These are phyloP conservation scores for Scenedesmus sp. DNA, from an alignment of 163 green algal genomes.

Conservation along the genomic window DNA sequence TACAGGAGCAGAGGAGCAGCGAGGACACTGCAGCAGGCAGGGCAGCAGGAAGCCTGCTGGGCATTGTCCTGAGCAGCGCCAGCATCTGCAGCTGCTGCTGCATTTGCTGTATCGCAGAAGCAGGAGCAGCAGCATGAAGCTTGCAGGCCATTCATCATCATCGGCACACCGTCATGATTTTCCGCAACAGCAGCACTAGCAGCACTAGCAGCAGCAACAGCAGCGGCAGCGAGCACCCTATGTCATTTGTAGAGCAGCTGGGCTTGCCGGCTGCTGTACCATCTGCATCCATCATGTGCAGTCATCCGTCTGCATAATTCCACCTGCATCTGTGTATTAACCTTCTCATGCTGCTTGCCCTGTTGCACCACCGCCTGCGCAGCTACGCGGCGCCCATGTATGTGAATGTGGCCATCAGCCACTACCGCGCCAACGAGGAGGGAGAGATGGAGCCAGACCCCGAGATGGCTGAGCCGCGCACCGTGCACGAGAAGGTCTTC, in stretches of 20 bases:
- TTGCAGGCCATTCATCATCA: background rate
- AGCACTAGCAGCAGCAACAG: too few species aligned
- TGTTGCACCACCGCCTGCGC: background rate
- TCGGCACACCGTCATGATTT: background rate
- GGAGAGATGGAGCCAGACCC: slow-evolving; percentile 58
- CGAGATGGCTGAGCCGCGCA: background rate
- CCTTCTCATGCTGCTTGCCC: background rate
- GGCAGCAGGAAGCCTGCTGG: too few species aligned
- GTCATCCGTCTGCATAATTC: background rate
- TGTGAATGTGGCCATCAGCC: slow-evolving; percentile 83
- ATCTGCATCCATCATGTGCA: background rate
- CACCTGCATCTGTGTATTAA: background rate
- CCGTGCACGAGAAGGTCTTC: slow-evolving; percentile 46
- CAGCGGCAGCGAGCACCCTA: too few species aligned
- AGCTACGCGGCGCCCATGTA: slow-evolving; percentile 97
- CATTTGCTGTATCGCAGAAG: background rate
- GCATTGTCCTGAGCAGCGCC: too few species aligned
- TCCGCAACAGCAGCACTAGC: background rate
- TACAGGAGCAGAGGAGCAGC: too few species aligned
- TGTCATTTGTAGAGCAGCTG: background rate
- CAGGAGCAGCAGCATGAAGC: background rate
- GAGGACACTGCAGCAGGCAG: too few species aligned
- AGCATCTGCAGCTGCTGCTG: background rate
- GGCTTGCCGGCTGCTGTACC: background rate
- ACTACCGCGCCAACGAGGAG: slow-evolving; percentile 64